Base-by-base conservation (phyloP, 2,329 filamentous ascomycete species). In the Penicillium psychrosexuale region DNA sequence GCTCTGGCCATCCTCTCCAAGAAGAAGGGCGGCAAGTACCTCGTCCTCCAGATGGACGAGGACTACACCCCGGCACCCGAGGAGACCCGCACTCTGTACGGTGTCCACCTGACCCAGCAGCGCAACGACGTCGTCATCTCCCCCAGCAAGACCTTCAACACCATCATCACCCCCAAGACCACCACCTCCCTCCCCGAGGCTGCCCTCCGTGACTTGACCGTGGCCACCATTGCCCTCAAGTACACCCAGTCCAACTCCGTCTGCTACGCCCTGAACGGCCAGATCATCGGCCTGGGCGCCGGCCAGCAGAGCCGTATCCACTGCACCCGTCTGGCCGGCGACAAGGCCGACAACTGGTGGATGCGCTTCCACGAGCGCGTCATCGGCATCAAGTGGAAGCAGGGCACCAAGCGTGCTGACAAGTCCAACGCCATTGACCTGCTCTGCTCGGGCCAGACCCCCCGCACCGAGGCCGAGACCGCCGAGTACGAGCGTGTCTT, bases 291-390 rank as follows among this genome's bases (percentile, higher is more conserved):
- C 62, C 86, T 99, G 53, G 94, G 94, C 62, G 94, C 94, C 52
- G 94, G 94, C 57, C 94, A 99, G 77, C 94, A 99, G 79, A 96
- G 90, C 59, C 89, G 94, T 65, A 99, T 99, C 66, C 94, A 99
- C 83, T 99, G 94, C 84, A 99, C 94, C 39, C 88, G 94, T 63
- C 85, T 99, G 48, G 94, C 94, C 11, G 94, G 94, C 57, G 93
- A 97, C 81, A 99, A 99, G 82, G 91, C 92, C 46, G 94, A 99
- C 77, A 97, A 96, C 82, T 97, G 93, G 93, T 99, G 93, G 94
- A 89, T 99, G 82, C 89, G 94, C 69, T 97, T 97, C 85, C 90
- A 97, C 80, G 87, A 90, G 65, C 88, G 90, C 50, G 90, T 94
- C 12, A 82, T 97, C 47, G 82, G 80, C 70, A 88, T 99, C 73